Base-by-base conservation (phyloP, 2,329 filamentous ascomycete species). In the Fusarium buxicola region DNA sequence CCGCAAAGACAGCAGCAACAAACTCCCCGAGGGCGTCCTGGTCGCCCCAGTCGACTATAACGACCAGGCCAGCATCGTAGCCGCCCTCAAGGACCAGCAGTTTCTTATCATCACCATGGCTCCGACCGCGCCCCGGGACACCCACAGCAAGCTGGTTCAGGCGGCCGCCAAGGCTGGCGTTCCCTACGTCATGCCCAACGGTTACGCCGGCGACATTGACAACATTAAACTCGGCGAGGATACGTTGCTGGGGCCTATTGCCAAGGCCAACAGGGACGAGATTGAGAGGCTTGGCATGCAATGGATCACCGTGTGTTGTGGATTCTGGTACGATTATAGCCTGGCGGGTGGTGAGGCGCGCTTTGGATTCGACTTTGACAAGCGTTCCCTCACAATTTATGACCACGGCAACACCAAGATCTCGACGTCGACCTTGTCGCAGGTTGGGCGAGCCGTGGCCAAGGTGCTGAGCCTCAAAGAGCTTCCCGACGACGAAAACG, bases 301-400 rank as follows among this genome's bases (percentile, higher is more conserved):
- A 40, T 84, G 79, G 76, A 75, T 85, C 40, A 72, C 78, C 1
- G 81, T 83, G 35, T 84, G 80, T 77, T 83, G 82, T 61, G 78
- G 80, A 0, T 84, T 82, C 49, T 86, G 83, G 83, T 85, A 84
- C 60, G 78, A 84, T 27, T 84, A 80, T 32, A 83, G 80, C 53
- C 67, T 85, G 4, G 78, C 76, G 0, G 74, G 74, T 1, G 73
- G 73, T 0, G 46, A 74, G 9, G 43, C 60, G 2, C 72, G 75
- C 5, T 84, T 78, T 6, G 82, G 83, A 0, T 82, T 85, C 70
- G 81, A 85, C 60, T 76, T 83, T 58, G 70, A 74, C 10, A 77
- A 78, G 8, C 72, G 74, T 0, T 55, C 55, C 0, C 55, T 82
- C n/a, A 80, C 77, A 0, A 67, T 85, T 40, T 85, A 80, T 50